phyloP scores from a whole-genome alignment of 139 green algal genomes.

The Micromonas pusilla region DNA sequence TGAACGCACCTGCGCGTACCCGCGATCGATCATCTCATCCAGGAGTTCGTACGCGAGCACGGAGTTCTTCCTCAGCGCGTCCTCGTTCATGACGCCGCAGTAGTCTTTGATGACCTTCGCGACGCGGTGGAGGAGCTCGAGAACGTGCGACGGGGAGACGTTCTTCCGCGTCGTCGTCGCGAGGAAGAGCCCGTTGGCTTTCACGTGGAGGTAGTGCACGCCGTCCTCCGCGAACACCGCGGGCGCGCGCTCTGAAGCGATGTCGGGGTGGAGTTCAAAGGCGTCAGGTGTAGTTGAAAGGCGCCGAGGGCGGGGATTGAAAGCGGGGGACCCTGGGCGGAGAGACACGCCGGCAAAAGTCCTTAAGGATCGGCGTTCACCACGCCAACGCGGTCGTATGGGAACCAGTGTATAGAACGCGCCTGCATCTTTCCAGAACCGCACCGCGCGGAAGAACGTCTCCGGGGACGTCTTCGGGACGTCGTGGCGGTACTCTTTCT shows the following conservation, averaged over 20 bases:
- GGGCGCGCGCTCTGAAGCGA: constrained; percentile 75
- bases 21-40: constrained; percentile 67
- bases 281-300: too few relatives aligned
- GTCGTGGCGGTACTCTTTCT: constrained; percentile 56
- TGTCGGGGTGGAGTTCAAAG: too few relatives aligned
- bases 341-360: too few relatives aligned
- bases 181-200: constrained; percentile 68
- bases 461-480: constrained; percentile 59
- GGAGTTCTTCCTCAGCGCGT: constrained; percentile 91
- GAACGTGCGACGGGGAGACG: constrained; percentile 72
- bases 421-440: constrained; percentile 69
- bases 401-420: too few relatives aligned
- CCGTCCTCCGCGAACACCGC: constrained; percentile 86
- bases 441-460: constrained; percentile 81
- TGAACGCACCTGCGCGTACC: too few relatives aligned
- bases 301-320: too few relatives aligned
- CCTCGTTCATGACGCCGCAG: constrained; percentile 79
- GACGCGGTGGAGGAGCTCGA: constrained; percentile 86
- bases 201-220: constrained; percentile 89
- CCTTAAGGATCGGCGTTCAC: too few relatives aligned
- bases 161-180: constrained; percentile 85
- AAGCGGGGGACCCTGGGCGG: too few relatives aligned
- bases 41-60: constrained; percentile 95
- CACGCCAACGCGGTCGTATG: too few relatives aligned
- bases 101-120: constrained; percentile 87